phyloP scores from a whole-genome alignment of 2,329 filamentous ascomycete species.

The Penicillium expansum region DNA sequence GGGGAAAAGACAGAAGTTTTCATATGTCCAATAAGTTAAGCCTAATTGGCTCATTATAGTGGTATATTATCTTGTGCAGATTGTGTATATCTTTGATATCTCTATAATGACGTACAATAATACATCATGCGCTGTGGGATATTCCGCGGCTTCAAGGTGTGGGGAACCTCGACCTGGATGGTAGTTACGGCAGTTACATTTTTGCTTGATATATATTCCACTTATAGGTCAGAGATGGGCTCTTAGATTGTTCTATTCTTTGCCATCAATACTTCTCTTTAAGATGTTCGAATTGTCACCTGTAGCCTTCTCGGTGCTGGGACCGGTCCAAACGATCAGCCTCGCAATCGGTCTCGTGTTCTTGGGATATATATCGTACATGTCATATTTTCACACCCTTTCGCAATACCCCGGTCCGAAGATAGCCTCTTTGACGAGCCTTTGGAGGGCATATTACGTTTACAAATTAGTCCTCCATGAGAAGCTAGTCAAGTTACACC shows the following conservation, averaged over 20 bases:
- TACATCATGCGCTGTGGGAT: not conserved
- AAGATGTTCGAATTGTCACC: not conserved
- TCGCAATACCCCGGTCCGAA: not conserved
- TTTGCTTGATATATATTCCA: too few species aligned
- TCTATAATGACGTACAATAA: not conserved
- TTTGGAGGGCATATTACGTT: constrained; percentile 5
- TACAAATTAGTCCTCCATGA: constrained; percentile 6
- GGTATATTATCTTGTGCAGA: not conserved
- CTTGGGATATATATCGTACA: not conserved
- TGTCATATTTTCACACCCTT: not conserved
- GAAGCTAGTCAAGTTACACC: constrained; percentile 4
- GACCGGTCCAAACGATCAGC: not conserved
- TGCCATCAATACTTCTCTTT: not conserved
- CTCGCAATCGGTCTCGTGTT: not conserved
- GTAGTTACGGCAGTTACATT: not conserved
- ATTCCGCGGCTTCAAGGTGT: not conserved
- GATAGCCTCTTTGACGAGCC: constrained; percentile 4
- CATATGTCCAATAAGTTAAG: not conserved
- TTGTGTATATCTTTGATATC: not conserved
- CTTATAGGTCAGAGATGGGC: too few species aligned
- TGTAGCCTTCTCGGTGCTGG: not conserved
- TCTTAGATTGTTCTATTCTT: not conserved
- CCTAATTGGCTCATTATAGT: too few species aligned
- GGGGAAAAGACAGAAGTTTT: not conserved
- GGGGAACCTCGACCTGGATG: not conserved